A percentile compares a stretch with the other conserved stretches of the same genome.
These are phyloP conservation scores for Rhodamnia argentea DNA, from an alignment of 345 rosid genomes.

Conservation along the genomic window DNA sequence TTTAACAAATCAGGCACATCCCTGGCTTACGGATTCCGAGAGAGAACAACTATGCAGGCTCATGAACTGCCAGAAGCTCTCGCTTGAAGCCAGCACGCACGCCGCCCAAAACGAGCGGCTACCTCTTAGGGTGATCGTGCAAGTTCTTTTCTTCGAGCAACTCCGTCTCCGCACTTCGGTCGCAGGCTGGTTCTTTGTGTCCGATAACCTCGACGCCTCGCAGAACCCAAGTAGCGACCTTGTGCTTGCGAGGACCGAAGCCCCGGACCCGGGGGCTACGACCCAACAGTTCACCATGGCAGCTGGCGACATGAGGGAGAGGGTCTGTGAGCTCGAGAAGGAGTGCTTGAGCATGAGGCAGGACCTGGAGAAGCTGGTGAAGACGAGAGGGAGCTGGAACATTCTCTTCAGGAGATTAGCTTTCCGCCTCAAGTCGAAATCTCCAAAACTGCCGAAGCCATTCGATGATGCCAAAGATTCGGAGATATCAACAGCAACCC, in stretches of 20 bases:
- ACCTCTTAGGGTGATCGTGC: slow-evolving; percentile 77
- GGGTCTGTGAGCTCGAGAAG: slow-evolving; percentile 69
- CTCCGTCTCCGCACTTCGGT: slow-evolving; percentile 71
- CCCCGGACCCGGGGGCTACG: neutral
- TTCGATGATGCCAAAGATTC: slow-evolving; percentile 1
- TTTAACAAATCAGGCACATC: slow-evolving; percentile 56
- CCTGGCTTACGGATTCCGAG: slow-evolving; percentile 75
- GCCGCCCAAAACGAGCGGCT: slow-evolving; percentile 94
- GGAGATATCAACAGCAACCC: slow-evolving; percentile 2
- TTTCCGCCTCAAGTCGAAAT: slow-evolving; percentile 22
- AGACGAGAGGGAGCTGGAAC: slow-evolving; percentile 57
- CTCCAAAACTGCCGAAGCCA: slow-evolving; percentile 8
- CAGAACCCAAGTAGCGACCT: slow-evolving; percentile 30
- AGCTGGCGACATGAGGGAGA: slow-evolving; percentile 46
- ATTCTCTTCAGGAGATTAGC: slow-evolving; percentile 35
- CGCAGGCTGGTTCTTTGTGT: slow-evolving; percentile 54
- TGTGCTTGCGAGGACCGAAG: slow-evolving; percentile 25
- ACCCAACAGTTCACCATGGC: slow-evolving; percentile 6
- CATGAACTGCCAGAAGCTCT: slow-evolving; percentile 85
- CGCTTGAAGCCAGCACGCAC: slow-evolving; percentile 84
- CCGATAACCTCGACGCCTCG: slow-evolving; percentile 42
- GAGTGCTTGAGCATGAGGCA: slow-evolving; percentile 72
- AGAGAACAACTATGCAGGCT: slow-evolving; percentile 68
- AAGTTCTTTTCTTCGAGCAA: slow-evolving; percentile 88
- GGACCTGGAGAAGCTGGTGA: slow-evolving; percentile 60